Evolutionary conservation across 352 stramenopile species (phyloP).

Genomic region (Pythium insidiosum): DNA sequence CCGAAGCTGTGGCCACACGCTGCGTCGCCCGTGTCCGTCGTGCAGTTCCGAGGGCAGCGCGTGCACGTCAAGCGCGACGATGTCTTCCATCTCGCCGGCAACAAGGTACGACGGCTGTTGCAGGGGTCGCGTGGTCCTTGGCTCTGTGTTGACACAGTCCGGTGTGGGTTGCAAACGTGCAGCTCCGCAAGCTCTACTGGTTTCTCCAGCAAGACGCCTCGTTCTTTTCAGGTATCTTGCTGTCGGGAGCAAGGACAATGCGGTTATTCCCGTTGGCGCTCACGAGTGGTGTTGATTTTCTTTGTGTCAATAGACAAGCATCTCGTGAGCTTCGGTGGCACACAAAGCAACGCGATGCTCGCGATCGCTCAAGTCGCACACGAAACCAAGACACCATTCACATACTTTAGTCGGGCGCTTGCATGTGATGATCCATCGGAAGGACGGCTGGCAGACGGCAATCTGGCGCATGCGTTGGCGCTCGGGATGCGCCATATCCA

Average conservation of each 20-base stretch:
- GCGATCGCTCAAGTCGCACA: conserved; percentile 76
- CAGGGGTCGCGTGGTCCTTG: not conserved
- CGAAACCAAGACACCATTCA: conserved; percentile 64
- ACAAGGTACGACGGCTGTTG: conserved; percentile 43
- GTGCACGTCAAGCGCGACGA: conserved; percentile 85
- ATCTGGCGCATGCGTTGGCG: conserved; percentile 28
- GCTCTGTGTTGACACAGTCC: not conserved
- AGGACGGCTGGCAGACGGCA: conserved; percentile 11
- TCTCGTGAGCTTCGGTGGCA: conserved; percentile 67
- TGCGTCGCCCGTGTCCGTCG: conserved; percentile 48
- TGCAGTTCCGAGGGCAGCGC: conserved; percentile 51
- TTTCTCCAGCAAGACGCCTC: conserved; percentile 51
- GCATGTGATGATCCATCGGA: conserved; percentile 4
- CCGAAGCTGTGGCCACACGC: conserved; percentile 1
- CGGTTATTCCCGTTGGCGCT: not conserved
- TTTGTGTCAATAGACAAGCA: conserved; percentile 42
- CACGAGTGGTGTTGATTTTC: too few species aligned
- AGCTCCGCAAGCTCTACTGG: conserved; percentile 85
- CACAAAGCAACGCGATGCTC: conserved; percentile 85
- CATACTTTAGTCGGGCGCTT: conserved; percentile 69
- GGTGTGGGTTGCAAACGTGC: not conserved
- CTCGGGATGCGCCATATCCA: conserved; percentile 68
- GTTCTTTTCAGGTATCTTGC: conserved; percentile 38
- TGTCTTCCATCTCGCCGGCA: conserved; percentile 69
- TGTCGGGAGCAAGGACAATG: too few species aligned